Evolutionary conservation across 306 rosid genomes (phyloP).

Genomic region (Cucurbita ficifolia): DNA sequence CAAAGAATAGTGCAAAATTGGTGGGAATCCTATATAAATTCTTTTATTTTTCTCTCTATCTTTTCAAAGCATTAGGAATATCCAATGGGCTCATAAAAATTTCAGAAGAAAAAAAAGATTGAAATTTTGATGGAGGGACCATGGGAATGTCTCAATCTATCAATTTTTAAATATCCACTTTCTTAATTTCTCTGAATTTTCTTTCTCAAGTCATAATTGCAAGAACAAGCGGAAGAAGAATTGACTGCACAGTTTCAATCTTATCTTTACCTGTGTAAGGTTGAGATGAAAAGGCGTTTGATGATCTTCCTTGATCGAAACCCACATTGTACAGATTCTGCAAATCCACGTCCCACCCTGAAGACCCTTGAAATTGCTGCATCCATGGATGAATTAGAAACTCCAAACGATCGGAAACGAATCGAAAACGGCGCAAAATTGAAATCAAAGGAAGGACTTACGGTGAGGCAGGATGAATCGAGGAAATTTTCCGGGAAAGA

Average conservation of each 20-base stretch:
- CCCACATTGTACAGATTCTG: conserved; percentile 7
- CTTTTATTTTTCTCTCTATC: background rate
- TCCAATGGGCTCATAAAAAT: background rate
- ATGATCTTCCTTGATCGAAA: conserved; percentile 12
- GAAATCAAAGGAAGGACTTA: conserved; percentile 8
- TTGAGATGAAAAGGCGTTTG: conserved; percentile 5
- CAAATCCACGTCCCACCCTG: conserved; percentile 14
- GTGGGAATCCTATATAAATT: background rate
- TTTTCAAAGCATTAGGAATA: background rate
- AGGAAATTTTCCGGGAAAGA: conserved; percentile 49
- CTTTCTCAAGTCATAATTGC: background rate
- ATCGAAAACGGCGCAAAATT: background rate
- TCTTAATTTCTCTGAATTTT: background rate
- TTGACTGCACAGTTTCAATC: conserved; percentile 2
- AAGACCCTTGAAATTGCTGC: conserved; percentile 10
- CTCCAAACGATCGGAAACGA: background rate
- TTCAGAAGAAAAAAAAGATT: background rate
- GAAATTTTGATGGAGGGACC: background rate
- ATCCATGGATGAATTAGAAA: background rate
- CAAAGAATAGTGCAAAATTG: background rate
- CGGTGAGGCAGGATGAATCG: conserved; percentile 54
- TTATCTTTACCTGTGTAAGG: conserved; percentile 12
- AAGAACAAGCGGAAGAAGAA: background rate
- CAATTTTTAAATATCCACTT: background rate
- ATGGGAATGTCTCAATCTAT: background rate